Evolutionary conservation across 1,284 basidiomycete species (phyloP), one percentile per base, ranked within the genome.

Genomic region (Pterulicium gracile): DNA sequence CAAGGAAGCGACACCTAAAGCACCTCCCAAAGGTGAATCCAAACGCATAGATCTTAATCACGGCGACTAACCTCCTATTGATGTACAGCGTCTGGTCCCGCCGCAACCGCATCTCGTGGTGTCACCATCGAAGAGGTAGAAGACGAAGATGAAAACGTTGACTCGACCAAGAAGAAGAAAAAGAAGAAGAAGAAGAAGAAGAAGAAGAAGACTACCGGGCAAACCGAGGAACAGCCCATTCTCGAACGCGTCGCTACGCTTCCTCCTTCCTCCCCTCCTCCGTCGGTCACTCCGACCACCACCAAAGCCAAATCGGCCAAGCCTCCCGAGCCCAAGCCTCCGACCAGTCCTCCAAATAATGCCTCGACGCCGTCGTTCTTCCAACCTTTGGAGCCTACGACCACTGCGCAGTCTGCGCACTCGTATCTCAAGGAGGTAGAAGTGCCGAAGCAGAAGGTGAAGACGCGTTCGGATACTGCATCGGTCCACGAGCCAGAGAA

Each of bases 181-280:
- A 70, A 77, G 58, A 79, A 77, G 60, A 84, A 81, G 55, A 61
- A 70, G 3, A 82, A 79, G 68, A 85, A 84, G 60, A 84, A 81
- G 64, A 84, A 80, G 61, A 77, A 75, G 56, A 52, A 56, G 13
- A 47, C 63, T 5, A 50, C 64, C 5, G n/a, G n/a, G n/a, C n/a
- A n/a, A n/a, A 55, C 64, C 17, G 49, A n/a, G 10, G n/a, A 41
- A 19, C 58, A 10, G 48, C 52, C 22, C 55, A 58, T 32, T 43
- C 51, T 47, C 47, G 49, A 46, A 32, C 44, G 32, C 12, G 53
- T 54, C 21, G 46, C 53, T 7, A 46, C 57, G 10, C 54, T 54
- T 42, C 54, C 51, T 20, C 21, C 52, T 24, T 47, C 55, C 20
- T n/a, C 36, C 12, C 43, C 49, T 45, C 15, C 51, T 27, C 24